These are phyloP conservation scores for Microcera coccophila DNA, from an alignment of 2,329 filamentous ascomycete genomes.

Conservation along the genomic window DNA sequence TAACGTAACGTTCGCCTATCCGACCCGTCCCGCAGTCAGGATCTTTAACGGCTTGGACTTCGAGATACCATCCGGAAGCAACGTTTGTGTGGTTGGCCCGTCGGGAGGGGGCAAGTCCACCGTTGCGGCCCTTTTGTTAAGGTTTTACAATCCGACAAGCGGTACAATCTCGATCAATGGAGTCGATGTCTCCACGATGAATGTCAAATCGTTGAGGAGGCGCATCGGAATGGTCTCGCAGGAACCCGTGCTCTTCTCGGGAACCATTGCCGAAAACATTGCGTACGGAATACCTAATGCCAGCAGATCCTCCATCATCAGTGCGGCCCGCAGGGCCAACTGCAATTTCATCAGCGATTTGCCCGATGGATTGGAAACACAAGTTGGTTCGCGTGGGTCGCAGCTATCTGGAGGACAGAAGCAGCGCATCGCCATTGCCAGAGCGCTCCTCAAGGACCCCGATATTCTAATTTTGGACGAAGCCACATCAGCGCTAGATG, in stretches of 20 bases:
- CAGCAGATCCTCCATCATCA: slow-evolving; percentile 73
- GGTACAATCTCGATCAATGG: slow-evolving; percentile 82
- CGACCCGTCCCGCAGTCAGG: slow-evolving; percentile 82
- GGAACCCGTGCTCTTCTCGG: slow-evolving; percentile 88
- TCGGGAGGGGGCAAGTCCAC: slow-evolving; percentile 96
- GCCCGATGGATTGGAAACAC: slow-evolving; percentile 90
- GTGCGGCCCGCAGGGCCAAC: slow-evolving; percentile 86
- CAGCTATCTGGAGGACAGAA: slow-evolving; percentile 96
- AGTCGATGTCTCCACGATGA: slow-evolving; percentile 77
- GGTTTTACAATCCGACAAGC: slow-evolving; percentile 81
- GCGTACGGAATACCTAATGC: slow-evolving; percentile 83
- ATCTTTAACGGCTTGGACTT: slow-evolving; percentile 91
- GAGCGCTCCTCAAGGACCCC: slow-evolving; percentile 89
- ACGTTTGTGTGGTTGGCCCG: slow-evolving; percentile 93
- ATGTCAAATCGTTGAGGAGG: slow-evolving; percentile 85
- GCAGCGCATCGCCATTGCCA: slow-evolving; percentile 94
- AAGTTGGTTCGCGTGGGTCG: slow-evolving; percentile 85
- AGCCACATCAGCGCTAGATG: slow-evolving; percentile 91
- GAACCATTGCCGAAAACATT: slow-evolving; percentile 83
- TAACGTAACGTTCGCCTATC: slow-evolving; percentile 84
- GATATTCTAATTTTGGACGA: slow-evolving; percentile 97
- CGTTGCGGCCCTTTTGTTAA: slow-evolving; percentile 81
- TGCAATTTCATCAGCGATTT: slow-evolving; percentile 97
- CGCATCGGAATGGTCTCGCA: slow-evolving; percentile 95
- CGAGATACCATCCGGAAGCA: slow-evolving; percentile 85